Evolutionary conservation across 2,329 filamentous ascomycete genomes (phyloP).

Genomic region (Ceratocystis alfenasii): DNA sequence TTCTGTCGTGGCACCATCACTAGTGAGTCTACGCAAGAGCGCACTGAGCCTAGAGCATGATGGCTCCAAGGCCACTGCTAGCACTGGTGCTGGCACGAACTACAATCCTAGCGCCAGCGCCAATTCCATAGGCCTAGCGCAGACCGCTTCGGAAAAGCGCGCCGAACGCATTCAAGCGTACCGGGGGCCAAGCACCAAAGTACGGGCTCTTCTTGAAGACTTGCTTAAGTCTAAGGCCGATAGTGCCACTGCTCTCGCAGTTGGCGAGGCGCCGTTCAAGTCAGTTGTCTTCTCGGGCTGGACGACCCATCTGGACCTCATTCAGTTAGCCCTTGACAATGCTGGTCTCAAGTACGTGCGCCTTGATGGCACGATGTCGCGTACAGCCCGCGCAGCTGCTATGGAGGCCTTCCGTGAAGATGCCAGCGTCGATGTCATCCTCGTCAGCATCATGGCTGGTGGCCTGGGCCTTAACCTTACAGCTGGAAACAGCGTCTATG

Average conservation of each 20-base stretch:
- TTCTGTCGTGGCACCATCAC: conserved; percentile 48
- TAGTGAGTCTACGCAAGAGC: conserved; percentile 53
- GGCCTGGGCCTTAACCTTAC: conserved; percentile 88
- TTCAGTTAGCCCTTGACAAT: conserved; percentile 64
- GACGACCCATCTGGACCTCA: conserved; percentile 88
- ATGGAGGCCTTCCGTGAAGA: conserved; percentile 70
- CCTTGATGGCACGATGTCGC: conserved; percentile 83
- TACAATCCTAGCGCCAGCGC: conserved; percentile 19
- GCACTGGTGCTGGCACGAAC: conserved; percentile 18
- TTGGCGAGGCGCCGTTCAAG: conserved; percentile 65
- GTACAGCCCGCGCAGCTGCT: conserved; percentile 58
- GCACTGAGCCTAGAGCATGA: conserved; percentile 47
- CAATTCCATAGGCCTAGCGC: background rate
- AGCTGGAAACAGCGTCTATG: conserved; percentile 72
- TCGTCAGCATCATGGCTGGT: conserved; percentile 86
- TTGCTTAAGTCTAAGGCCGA: conserved; percentile 53
- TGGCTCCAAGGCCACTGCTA: conserved; percentile 33
- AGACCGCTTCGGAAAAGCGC: conserved; percentile 24
- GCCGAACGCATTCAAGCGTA: conserved; percentile 45
- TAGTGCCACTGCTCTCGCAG: conserved; percentile 40
- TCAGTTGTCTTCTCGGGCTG: conserved; percentile 94
- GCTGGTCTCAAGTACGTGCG: conserved; percentile 58
- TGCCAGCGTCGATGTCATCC: conserved; percentile 58
- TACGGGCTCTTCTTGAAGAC: conserved; percentile 64
- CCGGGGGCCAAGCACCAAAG: conserved; percentile 82